Conservation (phyloP, 1,139 yeast species). For the Blastobotrys raffinosifermentans region DNA sequence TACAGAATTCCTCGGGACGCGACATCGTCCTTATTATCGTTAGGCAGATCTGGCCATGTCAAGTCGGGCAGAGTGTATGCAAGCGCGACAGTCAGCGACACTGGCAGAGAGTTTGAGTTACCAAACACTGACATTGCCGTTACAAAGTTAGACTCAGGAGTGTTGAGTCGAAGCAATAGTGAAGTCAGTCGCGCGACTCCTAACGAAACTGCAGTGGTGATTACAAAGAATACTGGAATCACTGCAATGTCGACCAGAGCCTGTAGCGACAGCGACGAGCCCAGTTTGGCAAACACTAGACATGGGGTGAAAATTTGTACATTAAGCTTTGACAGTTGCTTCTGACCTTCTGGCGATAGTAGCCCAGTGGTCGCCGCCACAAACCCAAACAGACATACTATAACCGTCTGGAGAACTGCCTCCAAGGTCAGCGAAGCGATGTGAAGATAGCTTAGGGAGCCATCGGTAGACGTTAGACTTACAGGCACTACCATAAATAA, state of each 20-base stretch:
- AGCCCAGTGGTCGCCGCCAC: conserved; percentile 59
- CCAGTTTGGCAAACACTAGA: conserved; percentile 72
- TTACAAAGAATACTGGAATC: conserved; percentile 65
- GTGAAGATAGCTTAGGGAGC: conserved; percentile 44
- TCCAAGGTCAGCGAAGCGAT: conserved; percentile 65
- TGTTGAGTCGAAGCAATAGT: conserved; percentile 45
- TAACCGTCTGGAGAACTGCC: conserved; percentile 72
- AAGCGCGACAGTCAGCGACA: conserved; percentile 64
- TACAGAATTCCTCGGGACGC: conserved; percentile 78
- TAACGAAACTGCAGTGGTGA: conserved; percentile 59
- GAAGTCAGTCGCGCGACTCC: conserved; percentile 48
- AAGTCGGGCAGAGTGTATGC: conserved; percentile 69
- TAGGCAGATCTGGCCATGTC: conserved; percentile 64
- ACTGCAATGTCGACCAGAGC: conserved; percentile 64
- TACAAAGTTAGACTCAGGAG: conserved; percentile 68
- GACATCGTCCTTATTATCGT: conserved; percentile 62
- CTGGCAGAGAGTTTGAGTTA: conserved; percentile 58
- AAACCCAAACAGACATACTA: conserved; percentile 67
- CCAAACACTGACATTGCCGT: conserved; percentile 85
- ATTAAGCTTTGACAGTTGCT: conserved; percentile 58
- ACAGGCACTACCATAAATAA: no score
- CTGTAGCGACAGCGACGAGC: conserved; percentile 61
- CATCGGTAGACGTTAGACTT: no score
- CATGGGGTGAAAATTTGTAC: conserved; percentile 83
- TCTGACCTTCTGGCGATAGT: conserved; percentile 56